These are phyloP conservation scores for Gypsophila paniculata DNA, from an alignment of 179 eudicot species.

Conservation along the genomic window DNA sequence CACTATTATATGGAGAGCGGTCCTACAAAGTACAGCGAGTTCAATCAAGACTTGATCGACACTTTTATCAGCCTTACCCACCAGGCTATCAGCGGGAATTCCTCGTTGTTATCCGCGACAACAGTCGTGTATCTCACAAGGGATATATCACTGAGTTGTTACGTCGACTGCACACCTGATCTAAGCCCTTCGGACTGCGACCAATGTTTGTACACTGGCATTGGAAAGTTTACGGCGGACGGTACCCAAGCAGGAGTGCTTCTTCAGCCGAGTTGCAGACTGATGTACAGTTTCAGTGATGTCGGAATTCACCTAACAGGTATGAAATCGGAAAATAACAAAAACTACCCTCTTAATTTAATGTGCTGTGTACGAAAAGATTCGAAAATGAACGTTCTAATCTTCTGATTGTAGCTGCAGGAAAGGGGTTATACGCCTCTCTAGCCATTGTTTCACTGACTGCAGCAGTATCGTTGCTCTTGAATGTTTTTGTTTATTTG, in stretches of 20 bases:
- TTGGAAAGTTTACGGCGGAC: constrained; percentile 8
- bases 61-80: constrained; percentile 21
- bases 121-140: constrained; percentile 9
- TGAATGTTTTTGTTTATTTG: background rate
- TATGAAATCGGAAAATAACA: background rate
- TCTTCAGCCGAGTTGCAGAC: constrained; percentile 28
- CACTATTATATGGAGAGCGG: background rate
- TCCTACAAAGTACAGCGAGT: constrained; percentile 22
- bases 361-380: background rate
- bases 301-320: background rate
- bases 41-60: constrained; percentile 22
- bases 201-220: constrained; percentile 24
- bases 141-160: constrained; percentile 14
- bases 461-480: constrained; percentile 16
- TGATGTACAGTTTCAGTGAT: constrained; percentile 23
- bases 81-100: constrained; percentile 17
- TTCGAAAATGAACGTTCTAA: background rate
- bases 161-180: constrained; percentile 47
- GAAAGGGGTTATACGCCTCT: constrained; percentile 7
- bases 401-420: constrained; percentile 3
- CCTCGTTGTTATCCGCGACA: constrained; percentile 20
- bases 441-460: constrained; percentile 12
- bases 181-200: constrained; percentile 20
- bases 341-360: background rate
- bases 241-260: constrained; percentile 19